A percentile compares a stretch with the other conserved stretches of the same genome.
These are phyloP conservation scores for Paramecium biaurelia DNA, from an alignment of 73 alveolate species.

Conservation along the genomic window DNA sequence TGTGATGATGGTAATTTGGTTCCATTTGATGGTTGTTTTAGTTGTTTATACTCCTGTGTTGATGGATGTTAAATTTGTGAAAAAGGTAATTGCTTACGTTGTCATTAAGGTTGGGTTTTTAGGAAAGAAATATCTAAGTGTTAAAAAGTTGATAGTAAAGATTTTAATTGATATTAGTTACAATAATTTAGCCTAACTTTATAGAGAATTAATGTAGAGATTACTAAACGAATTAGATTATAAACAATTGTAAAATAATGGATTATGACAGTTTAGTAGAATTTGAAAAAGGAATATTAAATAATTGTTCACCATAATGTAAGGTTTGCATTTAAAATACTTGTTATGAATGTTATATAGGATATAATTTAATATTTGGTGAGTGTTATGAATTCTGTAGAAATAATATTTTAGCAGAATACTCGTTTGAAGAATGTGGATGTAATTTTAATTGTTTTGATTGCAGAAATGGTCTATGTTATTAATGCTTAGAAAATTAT, in stretches of 20 bases:
- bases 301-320: not conserved
- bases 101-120: not conserved
- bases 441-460: not conserved
- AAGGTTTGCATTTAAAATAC: not conserved
- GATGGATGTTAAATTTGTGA: not conserved
- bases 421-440: not conserved
- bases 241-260: no score
- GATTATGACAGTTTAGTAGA: not conserved
- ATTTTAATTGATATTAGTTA: not conserved
- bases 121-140: not conserved
- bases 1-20: conserved; percentile 47
- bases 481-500: not conserved
- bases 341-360: not conserved
- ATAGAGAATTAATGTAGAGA: not conserved
- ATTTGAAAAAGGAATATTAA: not conserved
- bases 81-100: not conserved
- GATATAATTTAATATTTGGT: not conserved
- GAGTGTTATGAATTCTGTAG: not conserved
- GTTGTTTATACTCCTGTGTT: not conserved
- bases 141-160: not conserved
- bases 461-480: not conserved
- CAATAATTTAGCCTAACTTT: not conserved
- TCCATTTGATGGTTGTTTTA: conserved; percentile 50
- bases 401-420: not conserved
- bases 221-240: no score